A percentile compares a stretch with the other conserved stretches of the same genome.
phyloP scores from a whole-genome alignment of 768 basidiomycete genomes.

The Artomyces pyxidatus region DNA sequence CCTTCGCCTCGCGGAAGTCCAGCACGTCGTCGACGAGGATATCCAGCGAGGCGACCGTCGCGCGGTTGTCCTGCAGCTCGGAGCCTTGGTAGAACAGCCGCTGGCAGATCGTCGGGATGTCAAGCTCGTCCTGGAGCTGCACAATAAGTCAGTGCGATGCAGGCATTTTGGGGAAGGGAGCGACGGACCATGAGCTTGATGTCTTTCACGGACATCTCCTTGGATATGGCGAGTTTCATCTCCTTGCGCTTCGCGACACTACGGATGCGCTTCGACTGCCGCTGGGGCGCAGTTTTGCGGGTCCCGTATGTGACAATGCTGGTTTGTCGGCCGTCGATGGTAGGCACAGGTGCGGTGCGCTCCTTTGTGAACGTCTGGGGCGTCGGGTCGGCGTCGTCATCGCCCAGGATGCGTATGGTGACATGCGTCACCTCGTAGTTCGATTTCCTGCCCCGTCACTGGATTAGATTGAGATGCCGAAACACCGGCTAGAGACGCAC shows the following conservation, averaged over 20 bases:
- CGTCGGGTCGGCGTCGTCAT: constrained; percentile 24
- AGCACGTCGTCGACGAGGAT: constrained; percentile 54
- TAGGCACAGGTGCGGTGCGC: constrained; percentile 12
- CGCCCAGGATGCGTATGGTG: constrained; percentile 40
- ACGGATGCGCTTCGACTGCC: constrained; percentile 68
- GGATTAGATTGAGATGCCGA: background rate
- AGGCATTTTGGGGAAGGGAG: background rate
- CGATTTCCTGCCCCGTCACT: constrained; percentile 31
- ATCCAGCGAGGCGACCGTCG: constrained; percentile 43
- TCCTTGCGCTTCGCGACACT: constrained; percentile 44
- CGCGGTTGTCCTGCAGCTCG: constrained; percentile 58
- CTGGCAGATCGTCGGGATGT: constrained; percentile 72
- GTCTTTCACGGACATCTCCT: constrained; percentile 66
- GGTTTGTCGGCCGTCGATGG: constrained; percentile 12
- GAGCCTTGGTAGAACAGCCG: constrained; percentile 51
- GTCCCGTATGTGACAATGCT: constrained; percentile 28
- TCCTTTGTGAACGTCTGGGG: constrained; percentile 22
- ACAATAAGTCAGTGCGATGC: background rate
- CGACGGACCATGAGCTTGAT: constrained; percentile 61
- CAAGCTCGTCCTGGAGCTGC: constrained; percentile 54
- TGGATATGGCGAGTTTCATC: constrained; percentile 48
- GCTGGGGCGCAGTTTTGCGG: constrained; percentile 31
- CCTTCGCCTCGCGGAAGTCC: constrained; percentile 56
- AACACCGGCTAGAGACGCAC: constrained; percentile 9
- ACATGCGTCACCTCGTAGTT: constrained; percentile 58